phyloP scores from a whole-genome alignment of 257 asterid species.

The Solanum phureja region DNA sequence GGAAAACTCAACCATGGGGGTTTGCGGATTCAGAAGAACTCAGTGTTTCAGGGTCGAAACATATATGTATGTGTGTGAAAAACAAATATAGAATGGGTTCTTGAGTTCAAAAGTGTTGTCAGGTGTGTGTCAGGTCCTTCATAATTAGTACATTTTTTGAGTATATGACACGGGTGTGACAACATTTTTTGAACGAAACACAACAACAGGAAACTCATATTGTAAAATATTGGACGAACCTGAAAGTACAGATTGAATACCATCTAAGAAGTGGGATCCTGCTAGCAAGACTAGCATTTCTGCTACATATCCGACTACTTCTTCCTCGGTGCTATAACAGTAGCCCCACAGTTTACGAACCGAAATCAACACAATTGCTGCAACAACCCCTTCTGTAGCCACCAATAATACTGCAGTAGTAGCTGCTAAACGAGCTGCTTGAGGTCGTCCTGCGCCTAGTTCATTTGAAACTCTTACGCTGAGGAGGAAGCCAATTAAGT shows the following conservation, averaged over 20 bases:
- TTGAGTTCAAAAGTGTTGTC: not conserved
- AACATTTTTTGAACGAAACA: not conserved
- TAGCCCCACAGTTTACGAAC: conserved; percentile 12
- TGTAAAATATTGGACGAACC: not conserved
- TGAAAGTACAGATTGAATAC: conserved; percentile 10
- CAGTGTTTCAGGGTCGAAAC: not conserved
- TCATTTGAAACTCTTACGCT: conserved; percentile 11
- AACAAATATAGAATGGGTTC: not conserved
- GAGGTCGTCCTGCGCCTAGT: conserved; percentile 10
- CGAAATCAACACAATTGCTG: not conserved
- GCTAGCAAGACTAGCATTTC: conserved; percentile 8
- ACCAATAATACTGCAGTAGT: not conserved
- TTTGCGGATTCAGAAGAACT: not conserved
- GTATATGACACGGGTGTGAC: not conserved
- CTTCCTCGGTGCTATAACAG: conserved; percentile 6
- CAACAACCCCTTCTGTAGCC: not conserved
- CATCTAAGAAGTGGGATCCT: conserved; percentile 9
- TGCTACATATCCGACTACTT: conserved; percentile 6
- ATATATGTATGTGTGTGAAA: not conserved
- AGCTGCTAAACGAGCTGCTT: conserved; percentile 2
- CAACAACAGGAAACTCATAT: not conserved
- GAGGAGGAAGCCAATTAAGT: not conserved
- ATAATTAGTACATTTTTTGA: not conserved
- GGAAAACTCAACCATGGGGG: not conserved
- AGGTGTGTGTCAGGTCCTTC: not conserved